Percentiles rank a stretch among this genome's conserved stretches.
Conservation (phyloP, 306 rosid genomes). For the Trifolium repens region DNA sequence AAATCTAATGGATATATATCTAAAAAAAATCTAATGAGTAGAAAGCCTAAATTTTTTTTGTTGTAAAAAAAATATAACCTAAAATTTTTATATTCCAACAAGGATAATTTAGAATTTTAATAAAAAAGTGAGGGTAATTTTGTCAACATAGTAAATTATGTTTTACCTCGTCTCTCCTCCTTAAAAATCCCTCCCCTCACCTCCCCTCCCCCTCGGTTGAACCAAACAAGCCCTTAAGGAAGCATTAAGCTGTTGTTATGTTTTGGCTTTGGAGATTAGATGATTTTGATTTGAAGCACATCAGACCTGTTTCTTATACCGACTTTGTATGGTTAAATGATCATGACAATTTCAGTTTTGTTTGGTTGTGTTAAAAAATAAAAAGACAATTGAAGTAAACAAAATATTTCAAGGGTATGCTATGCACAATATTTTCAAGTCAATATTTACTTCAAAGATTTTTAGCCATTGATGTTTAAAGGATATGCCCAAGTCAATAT, state of each 20-base stretch:
- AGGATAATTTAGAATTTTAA: too few species aligned
- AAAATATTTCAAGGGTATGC: not conserved
- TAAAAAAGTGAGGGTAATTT: too few species aligned
- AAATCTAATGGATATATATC: too few species aligned
- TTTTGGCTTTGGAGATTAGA: conserved; percentile 38
- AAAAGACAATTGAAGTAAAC: conserved; percentile 8
- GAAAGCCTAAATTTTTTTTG: too few species aligned
- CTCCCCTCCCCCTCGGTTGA: too few species aligned
- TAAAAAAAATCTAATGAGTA: too few species aligned
- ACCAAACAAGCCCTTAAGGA: too few species aligned
- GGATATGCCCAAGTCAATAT: conserved; percentile 3
- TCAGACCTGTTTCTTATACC: conserved; percentile 37
- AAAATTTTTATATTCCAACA: too few species aligned
- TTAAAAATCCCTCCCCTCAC: too few species aligned
- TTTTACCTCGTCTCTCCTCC: too few species aligned
- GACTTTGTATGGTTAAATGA: conserved; percentile 23
- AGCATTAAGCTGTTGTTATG: conserved; percentile 54
- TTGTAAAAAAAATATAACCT: too few species aligned
- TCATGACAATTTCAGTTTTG: conserved; percentile 45
- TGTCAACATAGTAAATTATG: too few species aligned
- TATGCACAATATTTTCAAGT: not conserved
- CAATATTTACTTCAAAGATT: not conserved
- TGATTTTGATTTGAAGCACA: conserved; percentile 31
- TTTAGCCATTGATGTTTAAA: not conserved
- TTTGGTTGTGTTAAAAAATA: conserved; percentile 8